A percentile compares a stretch with the other conserved stretches of the same genome.
phyloP scores from a whole-genome alignment of 352 stramenopile genomes.

The Pythium chondricola region DNA sequence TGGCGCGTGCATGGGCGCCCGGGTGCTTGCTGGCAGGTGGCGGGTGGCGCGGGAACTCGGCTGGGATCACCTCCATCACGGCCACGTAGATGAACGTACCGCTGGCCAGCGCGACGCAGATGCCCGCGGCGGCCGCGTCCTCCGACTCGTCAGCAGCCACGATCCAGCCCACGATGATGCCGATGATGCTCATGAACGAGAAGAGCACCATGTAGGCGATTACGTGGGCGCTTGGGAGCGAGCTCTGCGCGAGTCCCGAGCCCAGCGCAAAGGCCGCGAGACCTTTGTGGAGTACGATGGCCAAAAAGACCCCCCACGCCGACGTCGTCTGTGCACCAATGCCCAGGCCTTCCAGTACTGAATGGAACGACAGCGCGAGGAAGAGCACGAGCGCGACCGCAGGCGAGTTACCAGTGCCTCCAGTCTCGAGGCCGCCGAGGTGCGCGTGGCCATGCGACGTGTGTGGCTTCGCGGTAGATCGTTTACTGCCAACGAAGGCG shows the following conservation, averaged over 20 bases:
- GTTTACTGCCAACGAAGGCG: constrained; percentile 11
- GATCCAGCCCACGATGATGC: constrained; percentile 40
- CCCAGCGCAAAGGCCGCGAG: constrained; percentile 67
- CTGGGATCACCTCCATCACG: constrained; percentile 82
- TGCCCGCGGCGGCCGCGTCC: constrained; percentile 36
- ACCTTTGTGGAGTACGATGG: constrained; percentile 76
- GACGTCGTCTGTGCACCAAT: constrained; percentile 64
- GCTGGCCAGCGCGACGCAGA: constrained; percentile 62
- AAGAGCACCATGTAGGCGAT: constrained; percentile 44
- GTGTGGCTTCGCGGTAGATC: constrained; percentile 6
- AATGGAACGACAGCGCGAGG: constrained; percentile 76
- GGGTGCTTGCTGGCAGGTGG: constrained; percentile 13
- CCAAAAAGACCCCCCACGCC: constrained; percentile 71
- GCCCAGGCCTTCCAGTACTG: constrained; percentile 66
- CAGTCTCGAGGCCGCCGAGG: background rate
- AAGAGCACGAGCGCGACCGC: constrained; percentile 71
- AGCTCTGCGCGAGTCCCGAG: constrained; percentile 59
- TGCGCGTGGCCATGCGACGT: constrained; percentile 16
- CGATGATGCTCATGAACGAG: constrained; percentile 51
- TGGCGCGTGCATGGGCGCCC: constrained; percentile 5
- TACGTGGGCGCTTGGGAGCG: constrained; percentile 36
- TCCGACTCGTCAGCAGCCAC: constrained; percentile 31
- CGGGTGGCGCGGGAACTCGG: constrained; percentile 61
- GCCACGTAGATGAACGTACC: constrained; percentile 84
- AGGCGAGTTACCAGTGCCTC: constrained; percentile 31